Conservation (phyloP, 1,284 basidiomycete species). For the Thelephora terrestris region DNA sequence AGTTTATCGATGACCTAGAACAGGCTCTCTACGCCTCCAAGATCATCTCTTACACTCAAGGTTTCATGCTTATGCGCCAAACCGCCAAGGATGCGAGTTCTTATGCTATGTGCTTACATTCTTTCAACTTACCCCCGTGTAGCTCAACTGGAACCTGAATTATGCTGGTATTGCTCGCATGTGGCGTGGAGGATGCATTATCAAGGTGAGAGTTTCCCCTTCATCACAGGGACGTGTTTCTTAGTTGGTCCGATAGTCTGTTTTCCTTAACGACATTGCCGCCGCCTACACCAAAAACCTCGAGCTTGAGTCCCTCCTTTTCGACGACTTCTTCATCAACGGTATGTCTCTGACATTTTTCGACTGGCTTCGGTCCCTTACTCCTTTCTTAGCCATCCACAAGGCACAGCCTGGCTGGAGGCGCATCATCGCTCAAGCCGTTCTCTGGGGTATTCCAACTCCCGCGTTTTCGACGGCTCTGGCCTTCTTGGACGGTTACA, state of each 20-base stretch:
- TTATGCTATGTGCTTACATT: conserved; percentile 18
- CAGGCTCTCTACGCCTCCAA: conserved; percentile 99
- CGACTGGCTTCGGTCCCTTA: background rate
- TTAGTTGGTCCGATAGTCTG: conserved; percentile 39
- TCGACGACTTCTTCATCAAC: conserved; percentile 98
- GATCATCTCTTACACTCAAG: conserved; percentile 99
- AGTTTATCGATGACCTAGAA: conserved; percentile 98
- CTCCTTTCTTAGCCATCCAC: conserved; percentile 56
- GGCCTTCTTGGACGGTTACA: conserved; percentile 98
- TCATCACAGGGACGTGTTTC: background rate
- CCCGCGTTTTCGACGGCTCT: conserved; percentile 95
- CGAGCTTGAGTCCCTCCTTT: conserved; percentile 87
- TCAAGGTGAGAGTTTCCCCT: conserved; percentile 50
- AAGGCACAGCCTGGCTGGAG: conserved; percentile 97
- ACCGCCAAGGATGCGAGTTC: conserved; percentile 84
- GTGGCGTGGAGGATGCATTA: conserved; percentile 99
- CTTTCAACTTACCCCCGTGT: conserved; percentile 7
- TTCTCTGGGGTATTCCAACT: conserved; percentile 96
- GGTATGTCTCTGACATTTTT: conserved; percentile 29
- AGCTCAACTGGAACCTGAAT: conserved; percentile 78
- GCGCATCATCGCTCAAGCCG: conserved; percentile 92
- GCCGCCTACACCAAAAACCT: conserved; percentile 84
- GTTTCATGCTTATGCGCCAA: conserved; percentile 99
- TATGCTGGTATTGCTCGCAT: conserved; percentile 97
- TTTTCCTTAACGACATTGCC: conserved; percentile 93